These are phyloP conservation scores for Paraphoma chrysanthemicola DNA, from an alignment of 2,329 filamentous ascomycete species.

Conservation along the genomic window DNA sequence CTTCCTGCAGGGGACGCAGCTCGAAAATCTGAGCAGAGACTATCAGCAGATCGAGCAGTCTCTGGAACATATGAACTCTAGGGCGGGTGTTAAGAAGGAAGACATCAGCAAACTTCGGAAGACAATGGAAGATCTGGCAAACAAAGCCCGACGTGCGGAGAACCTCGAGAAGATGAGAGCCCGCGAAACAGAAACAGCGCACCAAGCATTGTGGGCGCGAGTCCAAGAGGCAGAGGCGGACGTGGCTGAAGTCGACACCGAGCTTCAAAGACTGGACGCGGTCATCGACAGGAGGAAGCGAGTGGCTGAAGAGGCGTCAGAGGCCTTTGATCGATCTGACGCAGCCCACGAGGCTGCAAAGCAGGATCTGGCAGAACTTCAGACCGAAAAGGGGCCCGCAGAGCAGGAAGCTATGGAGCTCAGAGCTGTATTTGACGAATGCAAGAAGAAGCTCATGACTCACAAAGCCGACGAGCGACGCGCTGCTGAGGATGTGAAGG, in stretches of 20 bases:
- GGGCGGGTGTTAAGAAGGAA: constrained; percentile 66
- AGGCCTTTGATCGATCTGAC: constrained; percentile 53
- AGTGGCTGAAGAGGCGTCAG: constrained; percentile 53
- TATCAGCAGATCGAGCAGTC: constrained; percentile 84
- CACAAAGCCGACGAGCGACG: constrained; percentile 68
- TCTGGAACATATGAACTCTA: constrained; percentile 73
- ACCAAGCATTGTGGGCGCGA: constrained; percentile 85
- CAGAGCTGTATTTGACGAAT: constrained; percentile 61
- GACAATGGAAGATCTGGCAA: constrained; percentile 66
- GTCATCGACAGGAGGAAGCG: constrained; percentile 58
- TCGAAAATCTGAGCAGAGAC: constrained; percentile 90
- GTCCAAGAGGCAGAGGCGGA: constrained; percentile 76
- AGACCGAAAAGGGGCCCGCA: constrained; percentile 51
- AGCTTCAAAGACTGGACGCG: constrained; percentile 47
- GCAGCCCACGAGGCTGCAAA: constrained; percentile 48
- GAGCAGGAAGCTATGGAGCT: constrained; percentile 57
- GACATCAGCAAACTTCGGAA: constrained; percentile 68
- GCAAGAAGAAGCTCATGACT: constrained; percentile 61
- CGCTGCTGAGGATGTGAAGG: constrained; percentile 66
- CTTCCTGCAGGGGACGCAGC: constrained; percentile 91
- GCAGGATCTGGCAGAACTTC: constrained; percentile 37
- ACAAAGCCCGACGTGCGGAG: constrained; percentile 69
- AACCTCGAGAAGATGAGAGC: constrained; percentile 70
- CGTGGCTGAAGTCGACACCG: constrained; percentile 33
- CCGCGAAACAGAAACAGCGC: constrained; percentile 64